Evolutionary conservation across 1,139 yeast genomes (phyloP).

Genomic region (Arxiozyma bovina): DNA sequence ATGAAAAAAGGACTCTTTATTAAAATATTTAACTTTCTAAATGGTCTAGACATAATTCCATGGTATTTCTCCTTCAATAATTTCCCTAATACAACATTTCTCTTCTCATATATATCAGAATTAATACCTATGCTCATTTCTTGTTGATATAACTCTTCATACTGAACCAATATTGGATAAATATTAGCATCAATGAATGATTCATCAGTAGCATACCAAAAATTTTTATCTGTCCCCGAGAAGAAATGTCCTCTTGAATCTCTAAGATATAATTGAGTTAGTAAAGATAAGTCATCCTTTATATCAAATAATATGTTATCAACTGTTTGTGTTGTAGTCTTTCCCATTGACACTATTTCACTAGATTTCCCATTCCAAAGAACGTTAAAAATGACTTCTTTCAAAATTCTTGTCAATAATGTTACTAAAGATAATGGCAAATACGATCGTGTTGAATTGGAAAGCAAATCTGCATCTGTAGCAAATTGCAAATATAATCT

Average conservation of each 20-base stretch:
- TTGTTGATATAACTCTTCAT: constrained; percentile 22
- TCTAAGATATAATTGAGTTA: constrained; percentile 61
- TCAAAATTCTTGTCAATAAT: constrained; percentile 43
- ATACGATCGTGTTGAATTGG: constrained; percentile 30
- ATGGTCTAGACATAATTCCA: constrained; percentile 14
- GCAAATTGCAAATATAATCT: constrained; percentile 56
- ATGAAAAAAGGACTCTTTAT: constrained; percentile 69
- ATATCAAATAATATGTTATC: neutral
- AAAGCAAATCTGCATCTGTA: constrained; percentile 57
- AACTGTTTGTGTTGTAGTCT: constrained; percentile 13
- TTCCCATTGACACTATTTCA: neutral
- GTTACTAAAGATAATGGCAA: constrained; percentile 41
- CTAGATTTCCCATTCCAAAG: constrained; percentile 36
- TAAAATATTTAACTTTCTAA: constrained; percentile 41
- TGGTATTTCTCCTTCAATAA: constrained; percentile 3
- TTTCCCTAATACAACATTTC: constrained; percentile 1
- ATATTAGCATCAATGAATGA: constrained; percentile 20
- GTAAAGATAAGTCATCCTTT: constrained; percentile 27
- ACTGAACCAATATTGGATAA: constrained; percentile 20
- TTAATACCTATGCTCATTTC: constrained; percentile 13
- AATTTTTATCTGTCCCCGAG: constrained; percentile 26
- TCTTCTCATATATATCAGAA: constrained; percentile 10
- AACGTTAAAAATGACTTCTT: constrained; percentile 45
- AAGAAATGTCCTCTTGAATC: constrained; percentile 59
- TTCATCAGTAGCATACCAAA: constrained; percentile 44